These are phyloP conservation scores for Flaveria bidentis DNA, from an alignment of 129 eudicot species.

Conservation along the genomic window DNA sequence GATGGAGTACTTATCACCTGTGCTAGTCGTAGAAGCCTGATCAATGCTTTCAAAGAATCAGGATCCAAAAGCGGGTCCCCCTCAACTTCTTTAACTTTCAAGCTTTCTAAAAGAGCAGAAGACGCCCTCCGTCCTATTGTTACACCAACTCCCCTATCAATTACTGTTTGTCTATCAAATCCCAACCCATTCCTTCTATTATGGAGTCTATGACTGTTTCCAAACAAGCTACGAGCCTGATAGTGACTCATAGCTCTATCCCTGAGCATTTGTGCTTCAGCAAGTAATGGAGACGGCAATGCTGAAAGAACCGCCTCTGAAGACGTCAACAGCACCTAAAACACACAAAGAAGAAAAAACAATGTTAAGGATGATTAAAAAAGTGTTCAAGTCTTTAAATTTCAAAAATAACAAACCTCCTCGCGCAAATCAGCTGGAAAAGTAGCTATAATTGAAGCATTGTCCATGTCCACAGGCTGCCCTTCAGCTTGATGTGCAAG, in stretches of 20 bases:
- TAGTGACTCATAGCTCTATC: conserved; percentile 99
- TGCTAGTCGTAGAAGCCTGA: conserved; percentile 83
- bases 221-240: conserved; percentile 97
- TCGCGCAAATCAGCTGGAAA: conserved; percentile 98
- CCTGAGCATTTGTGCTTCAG: conserved; percentile 98
- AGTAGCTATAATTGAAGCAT: conserved; percentile 97
- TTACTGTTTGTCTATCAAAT: conserved; percentile 78
- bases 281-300: conserved; percentile 95
- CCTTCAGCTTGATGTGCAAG: conserved; percentile 93
- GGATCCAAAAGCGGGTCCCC: conserved; percentile 96
- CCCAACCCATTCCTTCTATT: conserved; percentile 75
- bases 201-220: conserved; percentile 70
- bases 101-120: conserved; percentile 56
- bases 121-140: conserved; percentile 64
- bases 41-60: conserved; percentile 72
- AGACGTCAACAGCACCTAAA: conserved; percentile 88
- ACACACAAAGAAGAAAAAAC: conserved; percentile 4
- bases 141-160: conserved; percentile 96
- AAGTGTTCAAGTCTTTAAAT: conserved; percentile 2
- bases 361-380: conserved; percentile 14
- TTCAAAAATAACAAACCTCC: conserved; percentile 64
- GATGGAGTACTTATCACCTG: conserved; percentile 50
- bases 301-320: conserved; percentile 97
- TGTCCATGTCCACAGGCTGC: conserved; percentile 97
- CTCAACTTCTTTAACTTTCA: conserved; percentile 88